Conservation (phyloP, 2,329 filamentous ascomycete species). For the Calycina marina region DNA sequence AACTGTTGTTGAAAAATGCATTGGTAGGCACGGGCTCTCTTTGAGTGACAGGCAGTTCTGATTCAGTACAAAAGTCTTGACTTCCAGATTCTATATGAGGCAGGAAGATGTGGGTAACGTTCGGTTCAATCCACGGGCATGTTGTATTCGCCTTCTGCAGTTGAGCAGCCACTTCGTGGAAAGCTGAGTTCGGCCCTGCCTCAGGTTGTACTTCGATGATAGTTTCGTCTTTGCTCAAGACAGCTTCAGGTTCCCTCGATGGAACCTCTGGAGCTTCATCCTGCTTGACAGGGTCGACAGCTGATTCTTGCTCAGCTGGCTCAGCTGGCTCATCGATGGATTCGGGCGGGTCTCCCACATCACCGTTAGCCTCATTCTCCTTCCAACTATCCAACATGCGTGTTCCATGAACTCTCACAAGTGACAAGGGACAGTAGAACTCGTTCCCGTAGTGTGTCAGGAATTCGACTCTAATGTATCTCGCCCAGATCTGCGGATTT, state of each 20-base stretch:
- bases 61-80: conserved; percentile 6
- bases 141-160: conserved; percentile 3
- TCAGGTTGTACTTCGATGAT: neutral
- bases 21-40: too few relatives aligned
- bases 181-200: neutral
- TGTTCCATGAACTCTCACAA: conserved; percentile 82
- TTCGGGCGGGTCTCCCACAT: conserved; percentile 43
- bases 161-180: too few relatives aligned
- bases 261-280: conserved; percentile 17
- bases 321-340: conserved; percentile 21
- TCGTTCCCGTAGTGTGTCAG: conserved; percentile 90
- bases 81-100: neutral
- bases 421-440: conserved; percentile 86
- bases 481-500: conserved; percentile 89
- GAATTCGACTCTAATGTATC: conserved; percentile 85
- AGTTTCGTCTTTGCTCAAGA: neutral
- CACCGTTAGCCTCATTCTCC: conserved; percentile 50
- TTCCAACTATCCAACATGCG: conserved; percentile 90
- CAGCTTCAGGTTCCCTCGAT: conserved; percentile 14
- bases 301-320: conserved; percentile 23
- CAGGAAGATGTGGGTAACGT: conserved; percentile 4
- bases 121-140: conserved; percentile 9
- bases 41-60: conserved; percentile 6
- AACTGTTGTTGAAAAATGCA: too few relatives aligned
- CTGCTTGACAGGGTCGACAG: conserved; percentile 18